These are phyloP conservation scores for Curvularia sp. DNA, from an alignment of 2,329 filamentous ascomycete species.

Conservation along the genomic window DNA sequence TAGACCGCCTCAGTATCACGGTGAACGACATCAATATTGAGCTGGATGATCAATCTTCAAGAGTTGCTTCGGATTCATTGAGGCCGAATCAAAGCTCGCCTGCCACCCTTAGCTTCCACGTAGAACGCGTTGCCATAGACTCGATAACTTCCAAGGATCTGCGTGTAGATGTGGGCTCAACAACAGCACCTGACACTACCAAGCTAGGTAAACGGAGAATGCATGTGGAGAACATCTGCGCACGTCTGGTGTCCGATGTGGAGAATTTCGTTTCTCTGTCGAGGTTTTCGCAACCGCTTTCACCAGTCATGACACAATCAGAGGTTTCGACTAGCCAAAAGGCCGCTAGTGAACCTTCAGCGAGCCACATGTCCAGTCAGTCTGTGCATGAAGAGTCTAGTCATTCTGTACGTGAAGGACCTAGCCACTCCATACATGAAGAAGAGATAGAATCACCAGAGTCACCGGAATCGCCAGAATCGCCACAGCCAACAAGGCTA, in stretches of 20 bases:
- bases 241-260: slow-evolving; percentile 71
- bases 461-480: background rate
- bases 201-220: slow-evolving; percentile 72
- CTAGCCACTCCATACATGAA: slow-evolving; percentile 1
- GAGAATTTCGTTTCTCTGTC: slow-evolving; percentile 69
- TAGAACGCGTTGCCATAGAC: slow-evolving; percentile 71
- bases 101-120: slow-evolving; percentile 69
- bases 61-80: slow-evolving; percentile 62
- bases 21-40: slow-evolving; percentile 72
- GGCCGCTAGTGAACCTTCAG: slow-evolving; percentile 28
- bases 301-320: slow-evolving; percentile 62
- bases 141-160: slow-evolving; percentile 58
- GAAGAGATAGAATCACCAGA: background rate
- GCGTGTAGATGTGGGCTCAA: slow-evolving; percentile 31
- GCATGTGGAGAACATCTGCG: slow-evolving; percentile 68
- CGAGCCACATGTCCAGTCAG: slow-evolving; percentile 20
- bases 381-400: background rate
- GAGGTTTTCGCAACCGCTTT: slow-evolving; percentile 65
- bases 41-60: slow-evolving; percentile 62
- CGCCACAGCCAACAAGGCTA: background rate
- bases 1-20: slow-evolving; percentile 72
- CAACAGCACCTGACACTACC: slow-evolving; percentile 35
- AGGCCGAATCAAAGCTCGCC: slow-evolving; percentile 56
- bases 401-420: background rate
- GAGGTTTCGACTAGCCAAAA: slow-evolving; percentile 33